Percentiles rank a stretch among this genome's conserved stretches.
These are phyloP conservation scores for Sambucus nigra DNA, from an alignment of 129 eudicot species.

Conservation along the genomic window DNA sequence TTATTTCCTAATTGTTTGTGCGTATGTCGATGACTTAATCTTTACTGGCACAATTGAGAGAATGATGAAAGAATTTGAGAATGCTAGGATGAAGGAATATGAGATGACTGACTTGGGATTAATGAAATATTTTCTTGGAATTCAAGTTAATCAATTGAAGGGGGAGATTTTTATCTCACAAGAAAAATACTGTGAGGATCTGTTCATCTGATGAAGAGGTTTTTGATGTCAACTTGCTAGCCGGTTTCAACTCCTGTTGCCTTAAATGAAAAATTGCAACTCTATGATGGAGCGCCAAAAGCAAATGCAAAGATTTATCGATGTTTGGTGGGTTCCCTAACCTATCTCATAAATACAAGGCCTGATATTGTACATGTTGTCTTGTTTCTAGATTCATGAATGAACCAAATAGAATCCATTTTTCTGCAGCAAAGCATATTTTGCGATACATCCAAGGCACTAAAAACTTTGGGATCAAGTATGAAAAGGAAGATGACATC, in stretches of 20 bases:
- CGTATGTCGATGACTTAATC: no score
- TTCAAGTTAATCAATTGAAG: background rate
- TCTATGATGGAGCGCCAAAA: background rate
- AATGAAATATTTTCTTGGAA: slow-evolving; percentile 8
- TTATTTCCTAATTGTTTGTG: no score
- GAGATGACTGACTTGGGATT: slow-evolving; percentile 1
- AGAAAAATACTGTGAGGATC: background rate
- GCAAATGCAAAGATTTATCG: background rate
- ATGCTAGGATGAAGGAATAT: background rate
- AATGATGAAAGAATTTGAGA: no score
- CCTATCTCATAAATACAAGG: background rate
- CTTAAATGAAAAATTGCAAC: background rate
- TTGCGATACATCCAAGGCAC: background rate
- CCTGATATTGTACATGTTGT: background rate
- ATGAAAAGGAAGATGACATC: background rate
- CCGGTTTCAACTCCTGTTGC: background rate
- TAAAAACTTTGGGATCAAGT: background rate
- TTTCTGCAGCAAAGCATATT: background rate
- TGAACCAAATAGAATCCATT: background rate
- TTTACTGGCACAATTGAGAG: no score
- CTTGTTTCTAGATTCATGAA: background rate
- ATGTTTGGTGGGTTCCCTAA: background rate
- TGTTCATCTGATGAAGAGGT: slow-evolving; percentile 1
- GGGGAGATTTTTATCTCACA: slow-evolving; percentile 2
- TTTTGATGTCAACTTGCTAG: background rate